Percentiles rank a stretch among this genome's conserved stretches.
Evolutionary conservation across 2,329 filamentous ascomycete species (phyloP).

Genomic region (Trichophyton equinum): DNA sequence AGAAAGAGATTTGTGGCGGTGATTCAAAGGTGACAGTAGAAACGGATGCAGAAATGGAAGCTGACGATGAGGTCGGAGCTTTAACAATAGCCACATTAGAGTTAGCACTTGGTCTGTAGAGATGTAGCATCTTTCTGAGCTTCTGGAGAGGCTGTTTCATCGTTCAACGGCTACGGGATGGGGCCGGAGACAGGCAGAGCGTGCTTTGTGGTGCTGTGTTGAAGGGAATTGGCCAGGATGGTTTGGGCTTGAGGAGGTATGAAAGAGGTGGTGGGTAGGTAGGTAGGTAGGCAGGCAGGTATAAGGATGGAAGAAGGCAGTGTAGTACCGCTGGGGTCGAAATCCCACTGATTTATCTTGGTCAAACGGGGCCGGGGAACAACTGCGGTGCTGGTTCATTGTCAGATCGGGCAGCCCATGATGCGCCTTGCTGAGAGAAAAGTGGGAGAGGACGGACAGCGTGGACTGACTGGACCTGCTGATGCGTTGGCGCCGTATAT

Average conservation of each 20-base stretch:
- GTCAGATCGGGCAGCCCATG: conserved; percentile 1
- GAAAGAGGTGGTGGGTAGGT: not conserved
- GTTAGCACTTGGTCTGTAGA: conserved; percentile 9
- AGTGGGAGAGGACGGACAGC: not conserved
- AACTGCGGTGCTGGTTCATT: conserved; percentile 11
- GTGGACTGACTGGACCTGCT: not conserved
- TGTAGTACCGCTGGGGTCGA: not conserved
- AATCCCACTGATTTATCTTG: not conserved
- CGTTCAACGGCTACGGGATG: not conserved
- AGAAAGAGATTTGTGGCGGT: conserved; percentile 27
- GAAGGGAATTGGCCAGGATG: not conserved
- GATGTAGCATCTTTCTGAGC: conserved; percentile 6
- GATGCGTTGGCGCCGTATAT: conserved; percentile 1
- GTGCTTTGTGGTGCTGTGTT: not conserved
- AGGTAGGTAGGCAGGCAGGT: not conserved
- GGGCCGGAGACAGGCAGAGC: not conserved
- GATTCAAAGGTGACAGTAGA: conserved; percentile 5
- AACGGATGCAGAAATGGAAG: not conserved
- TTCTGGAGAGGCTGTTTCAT: not conserved
- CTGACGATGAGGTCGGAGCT: not conserved
- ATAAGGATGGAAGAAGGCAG: not conserved
- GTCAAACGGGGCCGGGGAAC: conserved; percentile 10
- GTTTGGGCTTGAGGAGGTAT: not conserved
- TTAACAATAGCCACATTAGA: conserved; percentile 2
- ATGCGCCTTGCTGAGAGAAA: conserved; percentile 14